Evolutionary conservation across 163 green algal genomes (phyloP).

Genomic region (Prototheca wickerhamii): DNA sequence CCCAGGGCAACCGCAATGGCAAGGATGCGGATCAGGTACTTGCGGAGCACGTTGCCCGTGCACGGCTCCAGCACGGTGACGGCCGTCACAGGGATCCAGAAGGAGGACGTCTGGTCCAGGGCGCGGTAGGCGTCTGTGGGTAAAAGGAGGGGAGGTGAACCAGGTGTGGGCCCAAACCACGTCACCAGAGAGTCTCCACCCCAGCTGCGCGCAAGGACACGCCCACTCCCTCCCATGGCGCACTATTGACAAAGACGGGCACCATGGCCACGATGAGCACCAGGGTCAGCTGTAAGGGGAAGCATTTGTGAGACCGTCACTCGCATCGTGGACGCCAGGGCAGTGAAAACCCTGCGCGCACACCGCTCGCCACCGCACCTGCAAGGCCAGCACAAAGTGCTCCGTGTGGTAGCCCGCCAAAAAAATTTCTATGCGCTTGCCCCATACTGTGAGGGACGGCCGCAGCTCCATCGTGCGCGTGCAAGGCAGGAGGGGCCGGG

Average conservation of each 20-base stretch:
- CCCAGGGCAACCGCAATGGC: not conserved
- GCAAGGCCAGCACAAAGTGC: not conserved
- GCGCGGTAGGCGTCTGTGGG: not conserved
- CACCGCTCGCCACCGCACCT: not conserved
- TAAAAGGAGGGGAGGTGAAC: not conserved
- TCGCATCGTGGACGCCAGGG: no score
- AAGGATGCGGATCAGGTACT: slow-evolving; percentile 6
- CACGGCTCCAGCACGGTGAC: slow-evolving; percentile 16
- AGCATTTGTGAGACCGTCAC: no score
- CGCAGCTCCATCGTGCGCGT: not conserved
- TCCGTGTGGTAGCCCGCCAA: not conserved
- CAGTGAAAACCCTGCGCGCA: no score
- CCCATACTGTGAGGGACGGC: not conserved
- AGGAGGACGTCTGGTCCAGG: not conserved
- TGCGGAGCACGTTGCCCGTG: slow-evolving; percentile 10
- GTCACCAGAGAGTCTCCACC: no score
- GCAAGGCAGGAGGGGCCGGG: not conserved
- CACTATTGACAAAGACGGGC: slow-evolving; percentile 3
- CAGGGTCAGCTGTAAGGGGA: no score
- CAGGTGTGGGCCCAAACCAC: no score
- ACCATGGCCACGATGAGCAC: not conserved
- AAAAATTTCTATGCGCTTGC: not conserved
- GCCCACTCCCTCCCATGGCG: no score
- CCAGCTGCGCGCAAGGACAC: no score
- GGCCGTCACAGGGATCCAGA: slow-evolving; percentile 4